Evolutionary conservation across 345 rosid species (phyloP).

Genomic region (Lepidium didymum): DNA sequence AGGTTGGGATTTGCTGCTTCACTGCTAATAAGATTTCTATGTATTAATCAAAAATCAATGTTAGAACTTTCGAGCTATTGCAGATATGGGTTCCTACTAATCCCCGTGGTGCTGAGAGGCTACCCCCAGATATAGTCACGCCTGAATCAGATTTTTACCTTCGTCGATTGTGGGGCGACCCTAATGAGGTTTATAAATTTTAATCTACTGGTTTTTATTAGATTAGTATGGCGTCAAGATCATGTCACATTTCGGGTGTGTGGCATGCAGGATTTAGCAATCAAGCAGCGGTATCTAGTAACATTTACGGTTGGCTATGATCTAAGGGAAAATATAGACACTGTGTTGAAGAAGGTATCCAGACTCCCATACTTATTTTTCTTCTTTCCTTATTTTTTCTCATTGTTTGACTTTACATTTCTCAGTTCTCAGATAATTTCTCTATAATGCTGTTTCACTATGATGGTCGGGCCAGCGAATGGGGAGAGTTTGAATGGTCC

Average conservation of each 20-base stretch:
- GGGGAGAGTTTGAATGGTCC: conserved; percentile 97
- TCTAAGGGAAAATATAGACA: conserved; percentile 71
- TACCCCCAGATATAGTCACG: conserved; percentile 70
- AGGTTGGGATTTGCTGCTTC: conserved; percentile 35
- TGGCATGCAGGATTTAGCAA: conserved; percentile 63
- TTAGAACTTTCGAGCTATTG: background rate
- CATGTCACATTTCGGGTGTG: background rate
- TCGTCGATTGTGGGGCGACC: conserved; percentile 77
- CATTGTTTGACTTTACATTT: background rate
- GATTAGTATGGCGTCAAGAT: background rate
- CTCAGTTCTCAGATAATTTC: conserved; percentile 93
- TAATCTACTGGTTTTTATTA: background rate
- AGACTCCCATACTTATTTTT: background rate
- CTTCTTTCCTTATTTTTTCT: background rate
- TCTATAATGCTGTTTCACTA: conserved; percentile 87
- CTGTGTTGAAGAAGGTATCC: conserved; percentile 73
- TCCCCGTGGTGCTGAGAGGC: conserved; percentile 90
- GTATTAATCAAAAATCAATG: background rate
- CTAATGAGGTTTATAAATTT: conserved; percentile 51
- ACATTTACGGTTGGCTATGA: conserved; percentile 86
- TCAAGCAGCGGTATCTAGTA: conserved; percentile 64
- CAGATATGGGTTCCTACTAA: conserved; percentile 94
- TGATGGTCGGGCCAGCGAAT: conserved; percentile 71
- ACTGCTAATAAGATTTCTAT: background rate
- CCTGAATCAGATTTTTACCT: conserved; percentile 75